Base-by-base conservation (phyloP, 1,284 basidiomycete genomes). In the Cutaneotrichosporon sp. region DNA sequence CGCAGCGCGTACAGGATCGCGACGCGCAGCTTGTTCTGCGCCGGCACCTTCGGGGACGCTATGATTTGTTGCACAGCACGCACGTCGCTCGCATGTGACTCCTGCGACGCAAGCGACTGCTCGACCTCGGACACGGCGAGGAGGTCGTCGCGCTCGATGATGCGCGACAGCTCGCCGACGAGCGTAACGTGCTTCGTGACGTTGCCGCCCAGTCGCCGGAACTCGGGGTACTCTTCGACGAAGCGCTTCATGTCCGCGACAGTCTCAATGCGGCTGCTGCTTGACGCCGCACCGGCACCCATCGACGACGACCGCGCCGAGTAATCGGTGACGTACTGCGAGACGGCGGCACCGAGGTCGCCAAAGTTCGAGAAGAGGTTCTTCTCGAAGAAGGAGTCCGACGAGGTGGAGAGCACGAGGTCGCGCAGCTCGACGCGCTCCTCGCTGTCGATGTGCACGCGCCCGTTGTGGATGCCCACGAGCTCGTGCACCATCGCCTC, bases 401-500 rank as follows among this genome's bases (percentile, higher is more conserved):
- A 93, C 6, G 89, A 86, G 0, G 92, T 87, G 13, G 93, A 95
- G 50, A 99, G 84, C 20, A 97, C 95, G 59, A 99, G 89, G 84
- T 99, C 97, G 90, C 88, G 86, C 51, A 98, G 82, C 74, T 99
- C 95, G 24, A 90, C 87, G 53, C 85, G 82, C 59, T 95, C 89
- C 69, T 92, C 94, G 18, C 91, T 91, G n/a, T 94, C 90, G 62
- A 87, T 83, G 59, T 85, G 86, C 45, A 99, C 94, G 52, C 97
- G 86, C 18, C 95, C 95, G 75, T 98, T 98, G 69, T 90, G 88
- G 62, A 99, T 97, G 0, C 92, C 91, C 11, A 99, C 81, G 13
- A 97, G 82, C 77, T 99, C 97, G 73, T 99, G 97, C 0, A 98
- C 95, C 95, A 99, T 98, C 1, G 97, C 97, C 78, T 99, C 95